Evolutionary conservation across 2,329 filamentous ascomycete genomes (phyloP), one percentile per base, ranked within the genome.

Genomic region (Harringtonia aguacate): DNA sequence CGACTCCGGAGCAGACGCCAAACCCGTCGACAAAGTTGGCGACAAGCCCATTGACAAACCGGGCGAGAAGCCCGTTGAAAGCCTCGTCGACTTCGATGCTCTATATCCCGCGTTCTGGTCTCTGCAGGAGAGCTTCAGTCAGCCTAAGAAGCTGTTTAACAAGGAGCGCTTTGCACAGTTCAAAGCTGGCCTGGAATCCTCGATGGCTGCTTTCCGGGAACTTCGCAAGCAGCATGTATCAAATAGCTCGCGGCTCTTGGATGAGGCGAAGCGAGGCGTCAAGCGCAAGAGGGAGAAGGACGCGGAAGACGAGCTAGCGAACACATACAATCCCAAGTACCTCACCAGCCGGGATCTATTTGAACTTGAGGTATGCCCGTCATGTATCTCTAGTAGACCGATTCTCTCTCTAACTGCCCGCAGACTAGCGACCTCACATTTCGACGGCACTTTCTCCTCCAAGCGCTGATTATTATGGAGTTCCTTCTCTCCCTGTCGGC

Each of bases 311-410:
- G 75, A 77, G 8, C 66, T 81, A 41, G 72, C 79, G 21, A 83
- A 79, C 56, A 81, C 77, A 21, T 97, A 95, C 65, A 98, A 98
- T 56, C 90, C 94, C 2, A 98, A 97, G 59, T 99, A 98, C 59
- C 74, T 99, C 17, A 99, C 92, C n/a, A 97, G 89, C 61, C 77
- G 84, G 51, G 94, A 98, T 59, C 70, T 99, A 2, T 99, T 99
- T 61, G 87, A 94, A 55, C 76, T 98, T 37, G 92, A 98, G 74
- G 84, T 87, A 70, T 8, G 34, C 18, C 20, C 20, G 4, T 8
- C 8, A 13, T 24, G 8, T 22, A 18, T 22, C 13, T 45, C 46
- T 53, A 2, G 13, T 29, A 15, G 10, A 18, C 8, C 10, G 18
- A n/a, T n/a, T n/a, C 15, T 3, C 17, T 31, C 47, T 50, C 58